phyloP scores from a whole-genome alignment of 1,284 basidiomycete species.

The Apiotrichum sp. region DNA sequence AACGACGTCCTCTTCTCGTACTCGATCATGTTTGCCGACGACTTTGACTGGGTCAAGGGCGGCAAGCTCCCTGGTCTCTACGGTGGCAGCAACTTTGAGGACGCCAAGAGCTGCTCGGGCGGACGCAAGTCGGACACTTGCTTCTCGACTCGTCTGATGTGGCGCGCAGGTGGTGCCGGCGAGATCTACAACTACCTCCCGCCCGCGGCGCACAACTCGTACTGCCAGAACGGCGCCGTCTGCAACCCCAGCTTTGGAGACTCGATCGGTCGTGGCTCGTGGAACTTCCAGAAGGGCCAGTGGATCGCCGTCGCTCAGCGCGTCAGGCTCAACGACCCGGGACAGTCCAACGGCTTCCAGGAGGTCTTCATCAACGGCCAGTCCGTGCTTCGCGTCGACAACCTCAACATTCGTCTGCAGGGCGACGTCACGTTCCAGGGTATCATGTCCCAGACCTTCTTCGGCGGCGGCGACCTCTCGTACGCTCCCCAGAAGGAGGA shows the following conservation, averaged over 20 bases:
- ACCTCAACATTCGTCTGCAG: constrained; percentile 53
- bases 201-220: constrained; percentile 7
- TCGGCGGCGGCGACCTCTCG: constrained; percentile 48
- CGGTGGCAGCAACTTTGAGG: constrained; percentile 25
- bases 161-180: constrained; percentile 38
- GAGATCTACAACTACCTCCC: constrained; percentile 43
- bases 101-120: constrained; percentile 44
- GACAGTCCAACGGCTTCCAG: constrained; percentile 48
- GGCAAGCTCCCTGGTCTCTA: constrained; percentile 49
- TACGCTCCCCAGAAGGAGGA: constrained; percentile 58
- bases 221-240: constrained; percentile 27
- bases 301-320: constrained; percentile 61
- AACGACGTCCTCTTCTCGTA: constrained; percentile 42
- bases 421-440: constrained; percentile 53
- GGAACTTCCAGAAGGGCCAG: constrained; percentile 48
- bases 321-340: constrained; percentile 59
- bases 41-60: constrained; percentile 45
- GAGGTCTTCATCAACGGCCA: constrained; percentile 58
- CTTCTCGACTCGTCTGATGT: constrained; percentile 48
- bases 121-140: constrained; percentile 41
- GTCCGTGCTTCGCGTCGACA: constrained; percentile 54
- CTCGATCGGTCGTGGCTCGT: constrained; percentile 63
- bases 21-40: constrained; percentile 41
- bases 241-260: constrained; percentile 41
- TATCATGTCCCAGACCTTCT: constrained; percentile 64